phyloP scores from a whole-genome alignment of 208 protist genomes.

The Trypanosoma cruzi region DNA sequence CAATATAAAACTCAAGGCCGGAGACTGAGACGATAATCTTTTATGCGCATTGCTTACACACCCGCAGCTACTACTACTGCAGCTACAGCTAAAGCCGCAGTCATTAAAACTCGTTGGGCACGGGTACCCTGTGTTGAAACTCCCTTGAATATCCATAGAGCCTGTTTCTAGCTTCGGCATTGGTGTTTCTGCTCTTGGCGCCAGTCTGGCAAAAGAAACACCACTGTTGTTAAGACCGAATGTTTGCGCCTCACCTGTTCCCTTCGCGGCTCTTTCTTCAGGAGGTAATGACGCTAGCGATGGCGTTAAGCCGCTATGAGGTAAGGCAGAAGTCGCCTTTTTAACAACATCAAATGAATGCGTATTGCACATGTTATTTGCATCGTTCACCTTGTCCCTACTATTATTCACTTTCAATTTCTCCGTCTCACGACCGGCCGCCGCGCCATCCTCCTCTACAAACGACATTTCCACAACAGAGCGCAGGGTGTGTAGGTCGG shows the following conservation, averaged over 20 bases:
- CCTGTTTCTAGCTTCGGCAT: background rate
- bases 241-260: background rate
- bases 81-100: background rate
- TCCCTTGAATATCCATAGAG: background rate
- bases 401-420: background rate
- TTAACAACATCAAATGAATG: background rate
- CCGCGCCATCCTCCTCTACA: background rate
- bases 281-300: background rate
- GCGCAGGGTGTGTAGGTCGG: slow-evolving; percentile 16
- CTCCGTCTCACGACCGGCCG: background rate
- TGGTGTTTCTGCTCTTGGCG: background rate
- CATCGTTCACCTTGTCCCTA: background rate
- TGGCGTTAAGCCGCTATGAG: background rate
- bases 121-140: background rate
- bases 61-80: slow-evolving; percentile 6
- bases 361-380: background rate
- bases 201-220: background rate
- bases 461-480: slow-evolving; percentile 2
- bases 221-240: background rate
- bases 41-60: background rate
- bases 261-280: background rate
- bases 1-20: slow-evolving; percentile 16
- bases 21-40: background rate
- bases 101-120: background rate
- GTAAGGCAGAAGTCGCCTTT: background rate